Percentiles rank a stretch among this genome's conserved stretches.
Conservation (phyloP, 352 stramenopile species). For the Phytopythium chamaehyphon region DNA sequence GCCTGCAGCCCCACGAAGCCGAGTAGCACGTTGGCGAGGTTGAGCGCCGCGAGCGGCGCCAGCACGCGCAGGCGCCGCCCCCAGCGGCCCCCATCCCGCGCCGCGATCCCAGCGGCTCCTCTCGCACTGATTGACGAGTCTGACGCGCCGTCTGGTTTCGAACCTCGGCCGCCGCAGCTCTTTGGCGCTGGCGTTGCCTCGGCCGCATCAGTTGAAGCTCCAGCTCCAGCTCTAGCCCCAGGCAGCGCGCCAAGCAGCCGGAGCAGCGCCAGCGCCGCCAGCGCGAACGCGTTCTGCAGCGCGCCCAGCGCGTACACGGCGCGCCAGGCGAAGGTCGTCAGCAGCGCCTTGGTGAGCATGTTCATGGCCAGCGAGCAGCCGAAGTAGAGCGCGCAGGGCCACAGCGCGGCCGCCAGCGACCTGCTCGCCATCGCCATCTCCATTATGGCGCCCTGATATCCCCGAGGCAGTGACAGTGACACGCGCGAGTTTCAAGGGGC, state of each 20-base stretch:
- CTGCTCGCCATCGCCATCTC: constrained; percentile 8
- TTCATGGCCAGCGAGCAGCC: constrained; percentile 70
- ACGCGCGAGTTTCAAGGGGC: not conserved
- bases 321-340: constrained; percentile 58
- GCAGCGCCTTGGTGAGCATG: constrained; percentile 66
- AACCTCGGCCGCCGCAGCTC: too few species aligned
- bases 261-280: constrained; percentile 29
- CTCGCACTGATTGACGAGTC: too few species aligned
- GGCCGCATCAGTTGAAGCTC: too few species aligned
- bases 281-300: constrained; percentile 61
- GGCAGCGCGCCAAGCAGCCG: constrained; percentile 2
- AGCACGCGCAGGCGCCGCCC: constrained; percentile 31
- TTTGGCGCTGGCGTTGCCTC: too few species aligned
- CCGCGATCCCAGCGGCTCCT: not conserved
- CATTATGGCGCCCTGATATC: too few species aligned
- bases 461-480: not conserved
- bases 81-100: not conserved
- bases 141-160: too few species aligned
- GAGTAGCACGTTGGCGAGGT: constrained; percentile 62
- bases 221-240: too few species aligned
- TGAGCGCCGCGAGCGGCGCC: constrained; percentile 42
- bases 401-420: constrained; percentile 33
- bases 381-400: constrained; percentile 67
- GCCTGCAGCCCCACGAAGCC: constrained; percentile 60
- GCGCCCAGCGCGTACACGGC: constrained; percentile 59